These are phyloP conservation scores for Clarireedia sp. DNA, from an alignment of 2,329 filamentous ascomycete species.

Conservation along the genomic window DNA sequence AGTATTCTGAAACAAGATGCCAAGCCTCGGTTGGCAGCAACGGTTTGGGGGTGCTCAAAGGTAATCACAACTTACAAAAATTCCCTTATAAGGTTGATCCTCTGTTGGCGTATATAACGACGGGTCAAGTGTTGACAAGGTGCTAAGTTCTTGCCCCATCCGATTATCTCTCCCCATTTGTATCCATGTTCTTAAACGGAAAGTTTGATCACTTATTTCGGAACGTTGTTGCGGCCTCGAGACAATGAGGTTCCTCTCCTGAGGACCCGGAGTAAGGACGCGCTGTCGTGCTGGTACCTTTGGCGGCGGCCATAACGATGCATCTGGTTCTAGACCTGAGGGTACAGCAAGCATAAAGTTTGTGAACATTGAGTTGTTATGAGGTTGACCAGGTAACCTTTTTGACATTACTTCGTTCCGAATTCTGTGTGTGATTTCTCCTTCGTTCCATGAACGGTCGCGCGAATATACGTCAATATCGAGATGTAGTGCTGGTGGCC, in stretches of 20 bases:
- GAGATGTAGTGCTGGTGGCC: slow-evolving; percentile 62
- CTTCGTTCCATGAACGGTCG: background rate
- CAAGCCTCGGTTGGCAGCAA: background rate
- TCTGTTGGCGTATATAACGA: slow-evolving; percentile 71
- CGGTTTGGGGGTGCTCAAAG: background rate
- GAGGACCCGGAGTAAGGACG: slow-evolving; percentile 28
- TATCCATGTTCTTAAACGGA: slow-evolving; percentile 71
- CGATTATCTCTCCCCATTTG: slow-evolving; percentile 49
- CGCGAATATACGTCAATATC: slow-evolving; percentile 19
- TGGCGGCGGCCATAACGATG: slow-evolving; percentile 65
- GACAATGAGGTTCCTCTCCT: background rate
- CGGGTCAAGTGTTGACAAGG: slow-evolving; percentile 64
- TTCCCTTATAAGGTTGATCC: slow-evolving; percentile 76
- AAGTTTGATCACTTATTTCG: slow-evolving; percentile 61
- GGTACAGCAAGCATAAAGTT: slow-evolving; percentile 2
- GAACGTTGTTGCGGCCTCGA: slow-evolving; percentile 40
- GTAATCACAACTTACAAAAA: slow-evolving; percentile 54
- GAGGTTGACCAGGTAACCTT: background rate
- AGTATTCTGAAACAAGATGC: background rate
- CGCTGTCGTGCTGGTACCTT: slow-evolving; percentile 50
- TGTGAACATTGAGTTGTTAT: background rate
- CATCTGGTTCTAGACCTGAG: background rate
- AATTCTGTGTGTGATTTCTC: background rate
- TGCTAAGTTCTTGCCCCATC: slow-evolving; percentile 49
- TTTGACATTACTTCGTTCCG: background rate